These are phyloP conservation scores for Marasmius oreades DNA, from an alignment of 1,284 basidiomycete genomes.

Conservation along the genomic window DNA sequence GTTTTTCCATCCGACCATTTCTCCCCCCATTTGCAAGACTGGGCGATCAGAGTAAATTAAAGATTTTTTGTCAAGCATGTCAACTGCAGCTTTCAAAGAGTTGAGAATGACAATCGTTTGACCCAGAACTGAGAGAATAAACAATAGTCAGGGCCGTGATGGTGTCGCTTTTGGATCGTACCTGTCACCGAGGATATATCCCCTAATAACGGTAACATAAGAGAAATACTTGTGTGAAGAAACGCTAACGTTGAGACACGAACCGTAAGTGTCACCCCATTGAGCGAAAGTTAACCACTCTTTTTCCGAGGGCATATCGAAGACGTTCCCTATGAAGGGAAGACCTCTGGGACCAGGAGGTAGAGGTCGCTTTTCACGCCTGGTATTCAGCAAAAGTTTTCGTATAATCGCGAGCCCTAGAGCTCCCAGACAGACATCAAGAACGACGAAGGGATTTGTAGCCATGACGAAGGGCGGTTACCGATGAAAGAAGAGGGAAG, in stretches of 20 bases:
- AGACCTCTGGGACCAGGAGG: constrained; percentile 51
- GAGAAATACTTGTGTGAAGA: not conserved
- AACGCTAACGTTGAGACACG: constrained; percentile 12
- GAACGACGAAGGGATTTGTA: constrained; percentile 21
- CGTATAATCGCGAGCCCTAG: constrained; percentile 31
- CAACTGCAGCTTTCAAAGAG: constrained; percentile 46
- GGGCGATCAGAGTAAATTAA: constrained; percentile 72
- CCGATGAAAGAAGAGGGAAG: too few relatives aligned
- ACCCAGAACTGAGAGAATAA: constrained; percentile 38
- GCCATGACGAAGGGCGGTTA: constrained; percentile 18
- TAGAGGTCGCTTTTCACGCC: constrained; percentile 24
- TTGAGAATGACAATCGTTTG: constrained; percentile 61
- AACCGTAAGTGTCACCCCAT: constrained; percentile 52
- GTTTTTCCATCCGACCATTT: constrained; percentile 67
- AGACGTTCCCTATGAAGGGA: constrained; percentile 48
- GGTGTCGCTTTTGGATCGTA: too few relatives aligned
- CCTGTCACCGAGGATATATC: constrained; percentile 52
- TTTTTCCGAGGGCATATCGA: constrained; percentile 49
- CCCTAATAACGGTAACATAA: constrained; percentile 33
- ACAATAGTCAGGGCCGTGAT: too few relatives aligned
- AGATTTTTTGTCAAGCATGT: constrained; percentile 66
- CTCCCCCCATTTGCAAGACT: constrained; percentile 36
- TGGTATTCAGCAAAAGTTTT: constrained; percentile 23
- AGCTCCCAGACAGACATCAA: constrained; percentile 29
- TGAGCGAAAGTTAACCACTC: constrained; percentile 54